Conservation (phyloP, 2,329 filamentous ascomycete genomes). For the Alternaria solani region DNA sequence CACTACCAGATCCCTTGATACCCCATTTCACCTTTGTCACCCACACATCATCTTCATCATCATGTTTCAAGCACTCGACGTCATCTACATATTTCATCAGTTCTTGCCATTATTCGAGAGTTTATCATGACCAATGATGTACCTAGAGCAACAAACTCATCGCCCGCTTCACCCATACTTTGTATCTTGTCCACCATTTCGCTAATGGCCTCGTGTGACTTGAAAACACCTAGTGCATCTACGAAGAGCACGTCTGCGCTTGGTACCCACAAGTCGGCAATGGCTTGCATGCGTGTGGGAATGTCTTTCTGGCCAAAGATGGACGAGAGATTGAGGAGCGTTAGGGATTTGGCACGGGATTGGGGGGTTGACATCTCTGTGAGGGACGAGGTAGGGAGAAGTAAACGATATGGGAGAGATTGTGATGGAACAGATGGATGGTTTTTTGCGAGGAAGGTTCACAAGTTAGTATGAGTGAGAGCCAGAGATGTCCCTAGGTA, state of each 20-base stretch:
- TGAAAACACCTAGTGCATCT: neutral
- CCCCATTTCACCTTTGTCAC: constrained; percentile 18
- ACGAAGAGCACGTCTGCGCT: neutral
- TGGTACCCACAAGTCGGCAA: neutral
- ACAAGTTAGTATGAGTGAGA: neutral
- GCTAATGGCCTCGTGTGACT: neutral
- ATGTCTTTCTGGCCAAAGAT: constrained; percentile 16
- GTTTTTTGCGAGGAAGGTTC: neutral
- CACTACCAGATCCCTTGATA: constrained; percentile 2
- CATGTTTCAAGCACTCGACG: constrained; percentile 6
- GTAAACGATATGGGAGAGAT: neutral
- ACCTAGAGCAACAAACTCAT: constrained; percentile 1
- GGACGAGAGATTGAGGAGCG: constrained; percentile 5
- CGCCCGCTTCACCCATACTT: neutral
- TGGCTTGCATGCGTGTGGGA: neutral
- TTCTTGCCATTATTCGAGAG: neutral
- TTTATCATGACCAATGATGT: neutral
- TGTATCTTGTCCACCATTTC: neutral
- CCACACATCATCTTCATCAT: constrained; percentile 14
- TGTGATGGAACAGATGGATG: neutral
- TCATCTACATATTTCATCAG: constrained; percentile 1
- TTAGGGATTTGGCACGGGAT: constrained; percentile 4
- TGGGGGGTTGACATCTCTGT: neutral
- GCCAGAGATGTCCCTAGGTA: neutral
- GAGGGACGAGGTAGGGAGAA: neutral